Evolutionary conservation across 805 yeast species (phyloP), one percentile per base, ranked within the genome.

Genomic region (Lachancea meyersii): DNA sequence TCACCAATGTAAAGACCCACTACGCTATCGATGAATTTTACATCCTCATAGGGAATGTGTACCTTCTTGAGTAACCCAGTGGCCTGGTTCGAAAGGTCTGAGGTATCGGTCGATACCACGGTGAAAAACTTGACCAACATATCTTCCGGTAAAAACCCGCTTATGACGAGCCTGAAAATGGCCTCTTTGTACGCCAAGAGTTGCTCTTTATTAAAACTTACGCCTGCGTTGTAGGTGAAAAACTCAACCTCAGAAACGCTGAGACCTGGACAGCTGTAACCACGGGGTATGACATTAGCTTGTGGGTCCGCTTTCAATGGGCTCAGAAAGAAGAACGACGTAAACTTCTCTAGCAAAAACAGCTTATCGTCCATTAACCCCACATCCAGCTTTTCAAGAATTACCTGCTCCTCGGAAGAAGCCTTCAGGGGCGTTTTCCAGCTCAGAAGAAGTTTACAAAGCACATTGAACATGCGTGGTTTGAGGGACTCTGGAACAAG

Each of bases 171-270:
- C 14, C 57, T 52, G 22, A 67, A 54, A 1, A 76, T 64, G 9
- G 71, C 67, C 5, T 44, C 48, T 46, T 73, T 78, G 38, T 65
- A 69, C 5, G 44, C 51, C 1, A 63, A 48, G 32, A 86, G 59
- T 16, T 73, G 77, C 0, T 69, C 70, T 5, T 67, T 64, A 41
- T 75, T 75, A 53, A 75, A 79, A 0, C 74, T 60, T 0, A 79
- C 75, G 21, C 89, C 91, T 2, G 91, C 86, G 48, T 76, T 76
- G 41, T 70, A 72, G 0, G 86, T 81, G 51, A 86, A 76, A 51
- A 81, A 86, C 1, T 75, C 58, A 16, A 75, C 72, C 32, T 82
- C 87, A 0, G 57, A 56, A 0, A 69, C 58, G 11, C 80, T 67
- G 40, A 88, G 62, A 0, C 95, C 95, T 0, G 91, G 87, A 44